Evolutionary conservation across 148 eudicot species (phyloP), one percentile per base, ranked within the genome.

Genomic region (Suaeda aralocaspica): DNA sequence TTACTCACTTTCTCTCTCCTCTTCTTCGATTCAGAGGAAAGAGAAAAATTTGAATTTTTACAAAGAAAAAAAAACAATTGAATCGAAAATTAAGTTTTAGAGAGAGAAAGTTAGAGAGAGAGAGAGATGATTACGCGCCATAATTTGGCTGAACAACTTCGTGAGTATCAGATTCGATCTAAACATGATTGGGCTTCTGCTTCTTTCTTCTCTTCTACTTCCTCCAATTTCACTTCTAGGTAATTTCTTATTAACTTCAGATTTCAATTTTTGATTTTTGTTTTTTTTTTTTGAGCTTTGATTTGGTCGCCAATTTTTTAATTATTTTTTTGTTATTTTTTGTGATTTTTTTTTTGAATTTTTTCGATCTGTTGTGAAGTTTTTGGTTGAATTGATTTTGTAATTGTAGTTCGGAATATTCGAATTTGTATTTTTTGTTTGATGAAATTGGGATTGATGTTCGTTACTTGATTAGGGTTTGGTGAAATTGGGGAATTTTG

Each of bases 141-240:
- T 61, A 92, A 92, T 82, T 81, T 92, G 49, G 98, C 89, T 74
- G 98, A 92, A 66, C 92, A 93, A 82, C 86, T 93, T 3, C 78
- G 95, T 69, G 98, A 93, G 72, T 93, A 93, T 65, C 96, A 93
- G 85, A 80, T 84, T 78, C 86, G 98, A 81, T 90, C 96, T 11
- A 90, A 90, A 46, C 85, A 90, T 69, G 90, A 87, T 53, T 92
- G 96, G 96, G 87, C 96, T 14, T 85, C 98, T 48, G 77, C 89
- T 59, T 90, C 98, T 5, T 85, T 92, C 65, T 90, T 92, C 79
- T 82, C 96, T 51, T 82, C 93, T 34, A 74, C 88, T 72, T 74
- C 92, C 51, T 74, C 92, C 51, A 80, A 79, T 69, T 72, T 86
- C 70, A 76, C 92, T 60, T 85, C 86, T 71, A 85, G 98, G 98